Evolutionary conservation across 805 yeast species (phyloP).

Genomic region (Yarrowia divulgata): DNA sequence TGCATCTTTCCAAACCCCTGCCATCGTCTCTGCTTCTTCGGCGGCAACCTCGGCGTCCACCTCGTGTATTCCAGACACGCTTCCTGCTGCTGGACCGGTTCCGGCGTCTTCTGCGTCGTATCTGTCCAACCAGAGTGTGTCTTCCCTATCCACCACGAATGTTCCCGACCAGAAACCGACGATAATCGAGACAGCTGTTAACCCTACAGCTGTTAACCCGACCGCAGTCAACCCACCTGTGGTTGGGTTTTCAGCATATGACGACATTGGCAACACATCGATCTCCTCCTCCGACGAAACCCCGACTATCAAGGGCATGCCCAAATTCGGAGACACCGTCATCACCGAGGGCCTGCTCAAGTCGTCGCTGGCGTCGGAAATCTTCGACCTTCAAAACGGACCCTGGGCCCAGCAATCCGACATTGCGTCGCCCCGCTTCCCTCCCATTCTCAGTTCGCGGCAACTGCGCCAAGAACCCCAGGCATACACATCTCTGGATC

Average conservation of each 20-base stretch:
- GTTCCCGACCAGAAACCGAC: constrained; percentile 1
- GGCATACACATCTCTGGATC: constrained; percentile 22
- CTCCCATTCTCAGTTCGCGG: constrained; percentile 1
- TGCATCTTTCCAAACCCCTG: constrained; percentile 15
- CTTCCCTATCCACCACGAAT: constrained; percentile 2
- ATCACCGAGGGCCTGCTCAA: constrained; percentile 32
- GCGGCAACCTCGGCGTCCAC: constrained; percentile 18
- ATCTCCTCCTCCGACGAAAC: neutral
- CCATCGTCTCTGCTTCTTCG: no score
- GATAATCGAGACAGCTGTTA: no score
- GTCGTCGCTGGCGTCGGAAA: constrained; percentile 32
- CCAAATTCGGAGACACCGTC: constrained; percentile 24
- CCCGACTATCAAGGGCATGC: constrained; percentile 20
- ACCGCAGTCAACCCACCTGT: neutral
- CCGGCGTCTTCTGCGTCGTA: neutral
- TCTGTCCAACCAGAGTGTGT: constrained; percentile 6
- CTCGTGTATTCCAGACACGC: neutral
- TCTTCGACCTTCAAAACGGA: constrained; percentile 35
- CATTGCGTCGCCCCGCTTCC: constrained; percentile 30
- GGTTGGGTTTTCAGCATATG: neutral
- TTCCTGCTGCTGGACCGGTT: constrained; percentile 4
- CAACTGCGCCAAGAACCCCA: constrained; percentile 31
- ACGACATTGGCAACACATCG: neutral
- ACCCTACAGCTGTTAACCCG: no score
- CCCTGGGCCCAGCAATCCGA: constrained; percentile 28